Percentiles rank a stretch among this genome's conserved stretches.
Evolutionary conservation across 169 alveolate genomes (phyloP).

Genomic region (Fabrea salina): DNA sequence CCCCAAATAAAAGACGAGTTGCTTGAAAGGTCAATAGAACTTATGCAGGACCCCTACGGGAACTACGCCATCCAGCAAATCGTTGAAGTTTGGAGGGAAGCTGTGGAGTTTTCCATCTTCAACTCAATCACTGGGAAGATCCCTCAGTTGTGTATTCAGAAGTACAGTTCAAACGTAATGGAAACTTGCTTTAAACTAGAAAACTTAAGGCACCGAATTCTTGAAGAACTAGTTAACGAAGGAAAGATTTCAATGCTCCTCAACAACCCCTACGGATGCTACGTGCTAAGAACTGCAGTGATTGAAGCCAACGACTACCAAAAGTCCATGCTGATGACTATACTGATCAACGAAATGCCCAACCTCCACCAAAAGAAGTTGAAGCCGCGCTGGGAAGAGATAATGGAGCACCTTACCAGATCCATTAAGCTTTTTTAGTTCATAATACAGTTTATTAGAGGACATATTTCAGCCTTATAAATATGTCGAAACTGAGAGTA

Average conservation of each 20-base stretch:
- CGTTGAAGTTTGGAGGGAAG: slow-evolving; percentile 53
- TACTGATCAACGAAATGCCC: neutral
- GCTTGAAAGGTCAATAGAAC: slow-evolving; percentile 47
- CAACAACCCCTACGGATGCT: slow-evolving; percentile 7
- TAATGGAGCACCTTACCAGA: no score
- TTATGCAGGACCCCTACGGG: slow-evolving; percentile 77
- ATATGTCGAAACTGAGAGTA: no score
- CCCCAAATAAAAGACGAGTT: slow-evolving; percentile 26
- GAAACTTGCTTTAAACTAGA: slow-evolving; percentile 55
- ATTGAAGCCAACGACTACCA: neutral
- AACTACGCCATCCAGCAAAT: slow-evolving; percentile 71
- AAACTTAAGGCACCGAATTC: neutral
- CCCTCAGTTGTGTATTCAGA: slow-evolving; percentile 60
- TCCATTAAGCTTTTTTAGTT: no score
- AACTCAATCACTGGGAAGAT: slow-evolving; percentile 43
- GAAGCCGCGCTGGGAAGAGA: slow-evolving; percentile 18
- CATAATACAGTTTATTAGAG: no score
- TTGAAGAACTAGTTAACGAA: neutral
- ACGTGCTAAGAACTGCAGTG: slow-evolving; percentile 25
- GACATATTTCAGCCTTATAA: no score
- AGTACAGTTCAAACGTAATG: slow-evolving; percentile 74
- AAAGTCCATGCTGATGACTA: neutral
- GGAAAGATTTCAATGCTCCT: neutral
- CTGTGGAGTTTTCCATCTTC: slow-evolving; percentile 36
- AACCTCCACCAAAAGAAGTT: neutral